Conservation (phyloP, 1,139 yeast species). For the Pneumocystis oryctolagi region DNA sequence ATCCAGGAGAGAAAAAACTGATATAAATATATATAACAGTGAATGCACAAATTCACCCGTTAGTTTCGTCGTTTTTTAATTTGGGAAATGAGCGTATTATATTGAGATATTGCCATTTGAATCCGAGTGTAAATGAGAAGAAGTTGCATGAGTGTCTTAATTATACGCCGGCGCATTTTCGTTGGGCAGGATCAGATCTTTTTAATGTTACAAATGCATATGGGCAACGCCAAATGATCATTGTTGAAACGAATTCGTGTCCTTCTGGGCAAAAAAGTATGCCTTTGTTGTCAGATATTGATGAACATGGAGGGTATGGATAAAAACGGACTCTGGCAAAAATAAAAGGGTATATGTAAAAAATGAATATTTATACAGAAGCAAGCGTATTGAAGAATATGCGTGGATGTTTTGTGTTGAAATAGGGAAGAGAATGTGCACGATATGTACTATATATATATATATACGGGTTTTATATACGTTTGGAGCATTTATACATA, state of each 20-base stretch:
- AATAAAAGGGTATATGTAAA: no score
- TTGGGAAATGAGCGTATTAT: not conserved
- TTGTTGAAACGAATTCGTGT: not conserved
- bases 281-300: not conserved
- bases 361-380: no score
- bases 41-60: not conserved
- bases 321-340: no score
- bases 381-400: no score
- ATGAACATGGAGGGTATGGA: not conserved
- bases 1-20: no score
- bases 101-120: not conserved
- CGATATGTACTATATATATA: no score
- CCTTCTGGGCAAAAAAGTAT: not conserved
- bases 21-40: not conserved
- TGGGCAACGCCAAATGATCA: not conserved
- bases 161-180: not conserved
- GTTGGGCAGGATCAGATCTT: not conserved
- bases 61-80: not conserved
- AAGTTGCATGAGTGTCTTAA: not conserved
- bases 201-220: not conserved
- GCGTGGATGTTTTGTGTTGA: no score
- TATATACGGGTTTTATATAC: no score
- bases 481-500: no score
- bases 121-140: not conserved
- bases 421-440: no score